A percentile compares a stretch with the other conserved stretches of the same genome.
Conservation (phyloP, 1,139 yeast genomes). For the Nakaseomyces delphensis region DNA sequence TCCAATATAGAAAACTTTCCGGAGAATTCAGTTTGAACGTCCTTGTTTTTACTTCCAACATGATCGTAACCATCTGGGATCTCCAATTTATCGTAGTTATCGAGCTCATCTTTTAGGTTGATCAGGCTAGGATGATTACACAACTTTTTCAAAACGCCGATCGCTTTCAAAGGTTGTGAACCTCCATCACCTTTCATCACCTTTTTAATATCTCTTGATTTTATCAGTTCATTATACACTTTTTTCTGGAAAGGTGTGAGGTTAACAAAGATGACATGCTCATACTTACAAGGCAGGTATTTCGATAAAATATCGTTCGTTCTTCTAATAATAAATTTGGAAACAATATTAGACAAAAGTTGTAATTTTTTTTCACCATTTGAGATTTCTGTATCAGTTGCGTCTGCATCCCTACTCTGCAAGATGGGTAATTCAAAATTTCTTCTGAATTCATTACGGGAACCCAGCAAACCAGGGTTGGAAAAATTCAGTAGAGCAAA, state of each 20-base stretch:
- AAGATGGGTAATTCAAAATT: constrained; percentile 76
- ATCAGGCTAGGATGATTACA: constrained; percentile 91
- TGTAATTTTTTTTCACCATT: constrained; percentile 64
- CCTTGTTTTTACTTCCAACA: constrained; percentile 24
- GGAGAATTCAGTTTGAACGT: constrained; percentile 52
- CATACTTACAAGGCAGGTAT: constrained; percentile 90
- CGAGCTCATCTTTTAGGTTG: constrained; percentile 65
- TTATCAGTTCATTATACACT: constrained; percentile 65
- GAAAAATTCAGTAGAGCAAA: constrained; percentile 87
- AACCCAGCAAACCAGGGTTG: constrained; percentile 86
- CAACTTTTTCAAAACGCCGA: constrained; percentile 76
- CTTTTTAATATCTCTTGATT: constrained; percentile 70
- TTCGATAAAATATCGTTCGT: constrained; percentile 92
- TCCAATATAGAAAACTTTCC: constrained; percentile 50
- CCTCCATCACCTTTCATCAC: constrained; percentile 47
- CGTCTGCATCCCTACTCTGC: constrained; percentile 83
- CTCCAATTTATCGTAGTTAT: constrained; percentile 47
- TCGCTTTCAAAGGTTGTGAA: constrained; percentile 83
- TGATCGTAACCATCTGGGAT: constrained; percentile 67
- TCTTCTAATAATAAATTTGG: constrained; percentile 85
- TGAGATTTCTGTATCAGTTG: constrained; percentile 68
- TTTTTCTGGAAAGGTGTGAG: constrained; percentile 68
- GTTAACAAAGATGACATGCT: constrained; percentile 86
- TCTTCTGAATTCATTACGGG: constrained; percentile 73
- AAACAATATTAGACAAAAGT: constrained; percentile 69